Conservation (phyloP, 176 grass and related monocot species). For the Ampelocalamus luodianensis region DNA sequence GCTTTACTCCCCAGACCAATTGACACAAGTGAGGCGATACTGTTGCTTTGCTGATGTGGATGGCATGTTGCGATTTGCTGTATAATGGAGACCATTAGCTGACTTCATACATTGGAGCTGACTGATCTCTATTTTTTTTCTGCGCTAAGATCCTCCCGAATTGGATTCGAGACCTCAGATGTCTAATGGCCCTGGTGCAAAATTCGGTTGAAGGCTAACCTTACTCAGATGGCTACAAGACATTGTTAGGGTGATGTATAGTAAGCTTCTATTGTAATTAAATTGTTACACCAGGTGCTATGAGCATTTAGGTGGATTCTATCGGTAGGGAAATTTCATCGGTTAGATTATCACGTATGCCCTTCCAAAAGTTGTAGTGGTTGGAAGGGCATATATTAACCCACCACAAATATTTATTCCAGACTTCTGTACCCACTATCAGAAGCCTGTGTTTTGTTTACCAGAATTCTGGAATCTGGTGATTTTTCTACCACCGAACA, state of each 20-base stretch:
- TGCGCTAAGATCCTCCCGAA: background rate
- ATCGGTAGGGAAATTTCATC: background rate
- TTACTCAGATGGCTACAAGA: slow-evolving; percentile 17
- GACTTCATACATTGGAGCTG: background rate
- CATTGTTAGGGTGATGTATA: slow-evolving; percentile 41
- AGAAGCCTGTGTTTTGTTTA: background rate
- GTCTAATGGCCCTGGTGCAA: background rate
- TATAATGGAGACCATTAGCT: background rate
- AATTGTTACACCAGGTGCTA: slow-evolving; percentile 11
- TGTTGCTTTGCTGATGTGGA: slow-evolving; percentile 27
- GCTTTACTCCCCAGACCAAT: background rate
- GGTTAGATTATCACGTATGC: background rate
- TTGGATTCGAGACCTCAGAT: background rate
- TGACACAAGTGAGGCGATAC: background rate
- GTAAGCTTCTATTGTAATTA: slow-evolving; percentile 39
- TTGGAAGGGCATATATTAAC: slow-evolving; percentile 8
- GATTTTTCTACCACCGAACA: background rate
- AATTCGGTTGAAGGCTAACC: slow-evolving; percentile 12
- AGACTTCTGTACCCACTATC: background rate
- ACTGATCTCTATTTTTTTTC: slow-evolving; percentile 14
- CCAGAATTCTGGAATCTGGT: background rate
- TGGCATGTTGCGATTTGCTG: background rate
- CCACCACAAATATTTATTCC: background rate
- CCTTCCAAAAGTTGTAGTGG: slow-evolving; percentile 33
- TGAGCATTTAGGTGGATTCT: background rate